Evolutionary conservation across 495 filamentous ascomycete species (phyloP).

Genomic region (Clavariopsis aquatica): DNA sequence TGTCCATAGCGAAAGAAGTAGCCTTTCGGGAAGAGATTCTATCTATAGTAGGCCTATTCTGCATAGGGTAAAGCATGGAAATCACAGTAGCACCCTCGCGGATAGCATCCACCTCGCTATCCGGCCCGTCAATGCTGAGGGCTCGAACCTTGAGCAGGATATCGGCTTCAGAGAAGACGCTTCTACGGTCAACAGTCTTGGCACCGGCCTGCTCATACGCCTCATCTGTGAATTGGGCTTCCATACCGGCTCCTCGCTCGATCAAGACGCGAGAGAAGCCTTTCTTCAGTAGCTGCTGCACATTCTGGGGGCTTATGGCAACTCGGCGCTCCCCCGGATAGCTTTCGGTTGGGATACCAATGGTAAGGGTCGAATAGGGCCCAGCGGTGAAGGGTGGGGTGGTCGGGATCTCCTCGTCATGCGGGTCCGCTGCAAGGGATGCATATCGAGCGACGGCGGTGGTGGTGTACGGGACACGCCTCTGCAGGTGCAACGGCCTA

Average conservation of each 20-base stretch:
- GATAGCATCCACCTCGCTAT: conserved; percentile 62
- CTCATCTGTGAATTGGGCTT: conserved; percentile 70
- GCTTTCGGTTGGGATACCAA: conserved; percentile 72
- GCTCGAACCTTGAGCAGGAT: conserved; percentile 78
- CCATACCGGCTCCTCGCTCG: conserved; percentile 71
- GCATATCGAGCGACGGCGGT: conserved; percentile 27
- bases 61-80: conserved; percentile 72
- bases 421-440: conserved; percentile 36
- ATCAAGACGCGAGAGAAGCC: conserved; percentile 72
- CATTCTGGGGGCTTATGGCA: conserved; percentile 78
- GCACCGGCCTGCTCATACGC: conserved; percentile 73
- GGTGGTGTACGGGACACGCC: conserved; percentile 23
- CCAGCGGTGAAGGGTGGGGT: conserved; percentile 48
- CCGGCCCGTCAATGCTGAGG: conserved; percentile 54
- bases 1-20: conserved; percentile 79
- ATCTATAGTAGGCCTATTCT: conserved; percentile 70
- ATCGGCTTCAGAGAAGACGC: conserved; percentile 67
- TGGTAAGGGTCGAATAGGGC: conserved; percentile 66
- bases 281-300: conserved; percentile 73
- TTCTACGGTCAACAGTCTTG: conserved; percentile 62
- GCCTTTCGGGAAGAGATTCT: conserved; percentile 63
- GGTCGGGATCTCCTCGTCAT: conserved; percentile 32
- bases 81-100: conserved; percentile 67
- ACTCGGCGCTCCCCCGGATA: conserved; percentile 74
- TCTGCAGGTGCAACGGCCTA: conserved; percentile 28